phyloP scores from a whole-genome alignment of 176 grass and related monocot species.

The Rhipidocladum racemiflorum region DNA sequence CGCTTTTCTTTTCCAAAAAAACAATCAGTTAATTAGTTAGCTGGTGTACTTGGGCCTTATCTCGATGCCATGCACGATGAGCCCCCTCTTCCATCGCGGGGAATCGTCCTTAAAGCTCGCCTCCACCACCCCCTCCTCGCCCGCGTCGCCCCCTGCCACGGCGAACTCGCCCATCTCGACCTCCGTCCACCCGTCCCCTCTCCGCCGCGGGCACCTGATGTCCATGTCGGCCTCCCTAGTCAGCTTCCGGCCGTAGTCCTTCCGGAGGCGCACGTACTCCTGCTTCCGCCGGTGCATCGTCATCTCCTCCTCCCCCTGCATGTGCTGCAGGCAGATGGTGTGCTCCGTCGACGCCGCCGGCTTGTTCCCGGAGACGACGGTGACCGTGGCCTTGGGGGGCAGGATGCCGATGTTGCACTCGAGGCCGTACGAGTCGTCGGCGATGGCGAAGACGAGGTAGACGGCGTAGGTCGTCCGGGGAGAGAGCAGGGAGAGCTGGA shows the following conservation, averaged over 20 bases:
- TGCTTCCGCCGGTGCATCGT: constrained; percentile 30
- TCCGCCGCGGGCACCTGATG: constrained; percentile 24
- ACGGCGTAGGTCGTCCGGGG: constrained; percentile 45
- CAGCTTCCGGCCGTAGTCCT: not conserved
- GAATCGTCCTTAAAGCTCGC: constrained; percentile 38
- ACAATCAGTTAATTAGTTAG: not conserved
- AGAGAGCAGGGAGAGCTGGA: constrained; percentile 41
- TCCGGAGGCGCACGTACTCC: constrained; percentile 32
- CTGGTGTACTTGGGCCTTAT: constrained; percentile 42
- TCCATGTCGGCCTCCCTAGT: constrained; percentile 10
- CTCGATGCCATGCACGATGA: constrained; percentile 75
- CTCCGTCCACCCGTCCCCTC: constrained; percentile 56
- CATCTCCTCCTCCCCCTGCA: constrained; percentile 42
- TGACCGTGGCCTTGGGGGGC: constrained; percentile 35
- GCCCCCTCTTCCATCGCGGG: constrained; percentile 55
- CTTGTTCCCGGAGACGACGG: not conserved
- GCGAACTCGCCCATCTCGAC: constrained; percentile 52
- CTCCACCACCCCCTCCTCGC: constrained; percentile 34
- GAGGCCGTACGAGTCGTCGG: constrained; percentile 48
- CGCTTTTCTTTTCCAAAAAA: not conserved
- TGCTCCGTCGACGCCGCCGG: not conserved
- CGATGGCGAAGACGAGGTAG: constrained; percentile 56
- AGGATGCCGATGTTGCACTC: constrained; percentile 50
- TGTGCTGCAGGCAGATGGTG: constrained; percentile 47
- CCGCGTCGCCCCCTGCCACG: not conserved